Evolutionary conservation across 768 basidiomycete genomes (phyloP), one percentile per base, ranked within the genome.

Genomic region (Lactifluus volemus): DNA sequence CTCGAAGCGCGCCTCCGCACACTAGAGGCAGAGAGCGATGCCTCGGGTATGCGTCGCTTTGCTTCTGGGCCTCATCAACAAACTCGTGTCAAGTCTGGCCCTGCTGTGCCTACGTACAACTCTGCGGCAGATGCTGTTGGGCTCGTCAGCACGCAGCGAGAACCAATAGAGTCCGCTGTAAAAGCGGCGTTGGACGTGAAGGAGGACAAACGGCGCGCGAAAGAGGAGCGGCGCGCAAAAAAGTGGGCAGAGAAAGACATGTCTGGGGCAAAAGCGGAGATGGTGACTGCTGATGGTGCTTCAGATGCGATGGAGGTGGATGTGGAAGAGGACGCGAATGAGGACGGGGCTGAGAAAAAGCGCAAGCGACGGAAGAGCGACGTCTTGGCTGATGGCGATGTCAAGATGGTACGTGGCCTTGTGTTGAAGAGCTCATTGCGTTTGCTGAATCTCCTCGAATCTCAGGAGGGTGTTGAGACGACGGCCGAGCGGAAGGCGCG

Each of bases 1-100:
- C 86, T 99, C 63, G 97, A 98, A 74, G 89, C 92, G 11, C 88
- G 97, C 38, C 76, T 98, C 42, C 90, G 93, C 25, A 85, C 87
- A 1, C 81, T 99, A 49, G 95, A 98, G 72, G 80, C 88, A 68
- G 86, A 92, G 66, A 78, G 79, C 49, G 95, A 96, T 61, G 77
- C 83, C 49, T 78, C 83, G 19, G 84, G 81, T 38, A 85, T 87
- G 42, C 84, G 89, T 63, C 80, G 84, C 66, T 85, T 84, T 65
- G 79, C 76, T 1, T 81, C 81, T 49, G 76, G 77, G 36, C 79
- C 78, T 63, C 83, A 81, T 75, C 86, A 88, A 72, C 89, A 92
- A 71, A 71, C 79, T 66, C 82, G 81, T 67, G 95, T 93, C 76
- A 85, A 89, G 74, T 87, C 90, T 84, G 78, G 70, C 48, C 87